Base-by-base conservation (phyloP, 2,329 filamentous ascomycete genomes). In the Zopfia rhizophila region DNA sequence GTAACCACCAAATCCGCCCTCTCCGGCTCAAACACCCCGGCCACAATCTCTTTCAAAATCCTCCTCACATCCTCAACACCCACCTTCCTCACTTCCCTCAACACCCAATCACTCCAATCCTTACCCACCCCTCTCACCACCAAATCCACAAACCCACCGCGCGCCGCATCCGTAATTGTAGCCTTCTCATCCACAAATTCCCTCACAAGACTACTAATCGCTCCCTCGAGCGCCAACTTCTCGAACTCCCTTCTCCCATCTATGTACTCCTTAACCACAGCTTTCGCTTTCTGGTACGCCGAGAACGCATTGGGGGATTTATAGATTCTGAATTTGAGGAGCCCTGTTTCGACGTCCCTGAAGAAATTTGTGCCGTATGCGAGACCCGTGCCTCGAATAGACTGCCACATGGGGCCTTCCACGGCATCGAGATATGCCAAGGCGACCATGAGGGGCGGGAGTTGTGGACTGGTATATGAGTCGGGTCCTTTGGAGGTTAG, bases 321-420 rank as follows among this genome's bases (percentile, higher is more conserved):
- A 76, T 95, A 97, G 29, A 97, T 87, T 42, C 86, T 85, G 75
- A 95, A 95, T 51, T 90, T 87, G 38, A 97, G 76, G 37, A 89
- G 84, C 3, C 93, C 94, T 1, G 85, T 86, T 63, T 94, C 90
- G 19, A 90, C 76, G 63, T 90, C 88, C 32, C 89, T 86, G 31
- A 81, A 81, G 65, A 97, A 96, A 60, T 82, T 85, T 1, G 89
- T 87, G 40, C 92, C 92, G 66, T 99, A 99, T 0, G 94, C 94
- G 39, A 97, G 85, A 31, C 94, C 94, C 30, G 90, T 94, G 44
- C 94, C 94, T 33, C 94, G 90, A 36, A 97, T 89, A 0, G 91
- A 90, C 53, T 88, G 88, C 93, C 94, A 97, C 22, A 99, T 83
- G 1, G 94, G 94, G 0, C 94, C 94, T 72, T 99, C 94, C 13